Percentiles rank a stretch among this genome's conserved stretches.
phyloP scores from a whole-genome alignment of 2,329 filamentous ascomycete species.

The Sporothrix sp. region DNA sequence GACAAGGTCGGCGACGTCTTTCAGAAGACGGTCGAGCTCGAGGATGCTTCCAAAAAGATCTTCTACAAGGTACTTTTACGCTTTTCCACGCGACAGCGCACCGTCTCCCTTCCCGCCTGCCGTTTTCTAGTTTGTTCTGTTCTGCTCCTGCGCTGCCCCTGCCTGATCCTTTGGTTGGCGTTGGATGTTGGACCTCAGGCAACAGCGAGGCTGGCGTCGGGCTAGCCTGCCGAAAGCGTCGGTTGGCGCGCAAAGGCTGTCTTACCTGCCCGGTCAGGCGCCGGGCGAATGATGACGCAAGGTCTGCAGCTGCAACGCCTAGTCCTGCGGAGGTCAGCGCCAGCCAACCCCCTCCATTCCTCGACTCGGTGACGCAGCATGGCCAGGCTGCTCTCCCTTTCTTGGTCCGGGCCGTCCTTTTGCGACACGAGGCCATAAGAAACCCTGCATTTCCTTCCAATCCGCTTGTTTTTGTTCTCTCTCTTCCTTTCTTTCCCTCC shows the following conservation, averaged over 20 bases:
- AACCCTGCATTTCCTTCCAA: no score
- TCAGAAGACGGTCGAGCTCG: conserved; percentile 69
- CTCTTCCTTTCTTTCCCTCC: background rate
- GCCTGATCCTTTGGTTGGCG: background rate
- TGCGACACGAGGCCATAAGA: no score
- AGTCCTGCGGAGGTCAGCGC: conserved; percentile 1
- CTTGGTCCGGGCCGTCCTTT: no score
- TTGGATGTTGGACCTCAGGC: background rate
- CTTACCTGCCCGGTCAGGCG: no score
- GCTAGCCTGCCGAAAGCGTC: no score
- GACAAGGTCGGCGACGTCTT: conserved; percentile 65
- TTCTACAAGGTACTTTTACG: conserved; percentile 72
- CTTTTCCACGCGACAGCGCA: no score
- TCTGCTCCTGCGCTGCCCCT: no score
- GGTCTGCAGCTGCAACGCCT: background rate
- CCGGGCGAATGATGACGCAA: conserved; percentile 16
- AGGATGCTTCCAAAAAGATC: conserved; percentile 59
- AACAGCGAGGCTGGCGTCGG: background rate
- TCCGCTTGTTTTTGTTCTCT: no score
- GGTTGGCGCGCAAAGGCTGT: background rate
- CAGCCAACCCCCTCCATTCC: background rate
- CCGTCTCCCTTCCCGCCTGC: background rate
- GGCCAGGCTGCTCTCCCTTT: background rate
- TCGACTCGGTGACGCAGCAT: background rate
- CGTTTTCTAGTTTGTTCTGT: background rate